phyloP scores from a whole-genome alignment of 108 stramenopile genomes.

The Mediolabrus comicus region DNA sequence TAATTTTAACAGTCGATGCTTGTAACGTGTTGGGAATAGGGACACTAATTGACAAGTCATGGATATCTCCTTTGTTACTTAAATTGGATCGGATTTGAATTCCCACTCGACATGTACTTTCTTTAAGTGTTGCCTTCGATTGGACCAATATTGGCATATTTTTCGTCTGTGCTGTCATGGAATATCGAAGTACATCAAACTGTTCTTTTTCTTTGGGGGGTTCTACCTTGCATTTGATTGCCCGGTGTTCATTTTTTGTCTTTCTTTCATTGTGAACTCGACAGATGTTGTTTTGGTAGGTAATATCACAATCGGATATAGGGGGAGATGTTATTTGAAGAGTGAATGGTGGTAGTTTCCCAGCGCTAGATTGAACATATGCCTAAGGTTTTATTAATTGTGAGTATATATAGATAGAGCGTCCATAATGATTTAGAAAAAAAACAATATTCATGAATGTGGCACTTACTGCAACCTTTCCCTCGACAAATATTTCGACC shows the following conservation, averaged over 20 bases:
- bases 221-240: conserved; percentile 23
- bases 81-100: conserved; percentile 81
- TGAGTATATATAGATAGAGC: not conserved
- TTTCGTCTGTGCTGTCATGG: conserved; percentile 37
- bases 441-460: not conserved
- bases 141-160: conserved; percentile 74
- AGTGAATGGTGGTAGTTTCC: not conserved
- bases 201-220: conserved; percentile 57
- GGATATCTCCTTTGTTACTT: conserved; percentile 61
- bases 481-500: conserved; percentile 51
- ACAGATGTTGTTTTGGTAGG: not conserved
- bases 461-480: conserved; percentile 51
- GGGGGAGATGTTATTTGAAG: conserved; percentile 1
- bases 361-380: not conserved
- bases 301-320: not conserved
- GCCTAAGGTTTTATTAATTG: not conserved
- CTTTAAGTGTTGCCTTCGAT: conserved; percentile 57
- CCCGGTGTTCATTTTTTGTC: not conserved
- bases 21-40: conserved; percentile 52
- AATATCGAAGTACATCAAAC: conserved; percentile 47
- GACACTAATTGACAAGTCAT: conserved; percentile 56
- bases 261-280: not conserved
- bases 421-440: not conserved
- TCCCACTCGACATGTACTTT: conserved; percentile 50
- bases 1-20: conserved; percentile 46